Conservation (phyloP, 805 yeast species). For the Metschnikowia chrysomelidarum region DNA sequence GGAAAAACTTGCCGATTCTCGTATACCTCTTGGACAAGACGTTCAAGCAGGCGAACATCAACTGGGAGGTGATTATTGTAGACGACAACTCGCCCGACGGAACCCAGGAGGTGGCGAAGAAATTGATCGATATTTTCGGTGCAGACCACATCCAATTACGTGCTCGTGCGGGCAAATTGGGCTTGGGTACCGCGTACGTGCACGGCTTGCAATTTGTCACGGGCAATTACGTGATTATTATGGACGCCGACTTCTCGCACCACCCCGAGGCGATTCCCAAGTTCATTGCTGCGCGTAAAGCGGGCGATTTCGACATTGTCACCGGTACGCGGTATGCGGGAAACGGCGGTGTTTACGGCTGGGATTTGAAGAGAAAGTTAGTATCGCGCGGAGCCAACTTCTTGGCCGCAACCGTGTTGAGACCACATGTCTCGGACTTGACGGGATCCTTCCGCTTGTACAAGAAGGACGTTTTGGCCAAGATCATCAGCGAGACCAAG, state of each 20-base stretch:
- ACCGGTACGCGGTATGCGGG: conserved; percentile 73
- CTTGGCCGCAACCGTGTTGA: conserved; percentile 65
- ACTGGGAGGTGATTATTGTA: conserved; percentile 77
- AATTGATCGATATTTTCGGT: conserved; percentile 58
- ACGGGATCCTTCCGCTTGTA: conserved; percentile 78
- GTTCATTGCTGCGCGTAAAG: conserved; percentile 63
- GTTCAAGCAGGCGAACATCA: conserved; percentile 52
- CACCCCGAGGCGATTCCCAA: conserved; percentile 79
- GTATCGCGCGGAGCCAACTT: conserved; percentile 81
- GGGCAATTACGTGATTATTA: conserved; percentile 73
- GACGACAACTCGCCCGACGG: conserved; percentile 84
- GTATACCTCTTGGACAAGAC: conserved; percentile 68
- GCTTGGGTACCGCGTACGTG: conserved; percentile 78
- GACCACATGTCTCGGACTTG: conserved; percentile 71
- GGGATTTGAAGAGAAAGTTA: conserved; percentile 78
- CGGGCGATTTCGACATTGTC: conserved; percentile 49
- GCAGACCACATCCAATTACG: conserved; percentile 57
- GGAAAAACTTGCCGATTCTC: conserved; percentile 60
- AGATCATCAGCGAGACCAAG: conserved; percentile 63
- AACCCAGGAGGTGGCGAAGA: conserved; percentile 68
- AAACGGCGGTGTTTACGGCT: conserved; percentile 79
- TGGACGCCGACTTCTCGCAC: conserved; percentile 85
- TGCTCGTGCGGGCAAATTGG: conserved; percentile 75
- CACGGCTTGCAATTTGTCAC: conserved; percentile 71
- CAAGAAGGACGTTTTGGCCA: conserved; percentile 64